Evolutionary conservation across 163 green algal species (phyloP).

Genomic region (Volvox carteri): DNA sequence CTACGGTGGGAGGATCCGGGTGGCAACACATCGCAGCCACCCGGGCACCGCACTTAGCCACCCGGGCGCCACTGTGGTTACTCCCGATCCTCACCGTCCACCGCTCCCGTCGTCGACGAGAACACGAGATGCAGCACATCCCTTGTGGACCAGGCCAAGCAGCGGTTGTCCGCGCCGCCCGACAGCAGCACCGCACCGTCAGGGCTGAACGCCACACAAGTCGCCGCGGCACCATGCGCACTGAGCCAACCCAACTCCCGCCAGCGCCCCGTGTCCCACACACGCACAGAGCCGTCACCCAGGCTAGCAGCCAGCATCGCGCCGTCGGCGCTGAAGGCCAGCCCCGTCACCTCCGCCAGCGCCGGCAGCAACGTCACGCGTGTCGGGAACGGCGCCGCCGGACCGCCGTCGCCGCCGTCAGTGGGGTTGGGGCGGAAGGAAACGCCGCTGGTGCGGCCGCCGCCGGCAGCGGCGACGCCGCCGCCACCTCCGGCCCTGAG

Average conservation of each 20-base stretch:
- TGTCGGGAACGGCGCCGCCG: not conserved
- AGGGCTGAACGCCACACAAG: slow-evolving; percentile 20
- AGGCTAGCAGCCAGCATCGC: slow-evolving; percentile 16
- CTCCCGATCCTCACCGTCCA: not conserved
- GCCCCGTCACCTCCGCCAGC: not conserved
- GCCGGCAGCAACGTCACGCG: slow-evolving; percentile 9
- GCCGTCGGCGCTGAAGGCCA: slow-evolving; percentile 21
- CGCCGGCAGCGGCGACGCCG: not conserved
- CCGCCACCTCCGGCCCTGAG: not conserved
- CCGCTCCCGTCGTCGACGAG: not conserved
- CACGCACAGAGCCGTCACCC: slow-evolving; percentile 11
- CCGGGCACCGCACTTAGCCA: no score
- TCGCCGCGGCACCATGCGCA: not conserved
- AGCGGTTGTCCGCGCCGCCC: not conserved
- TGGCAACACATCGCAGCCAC: no score
- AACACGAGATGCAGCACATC: slow-evolving; percentile 2
- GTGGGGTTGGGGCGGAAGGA: not conserved
- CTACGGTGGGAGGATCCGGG: no score
- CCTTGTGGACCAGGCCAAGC: slow-evolving; percentile 23
- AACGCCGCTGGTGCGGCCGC: not conserved
- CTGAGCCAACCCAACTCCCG: slow-evolving; percentile 38
- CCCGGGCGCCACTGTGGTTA: no score
- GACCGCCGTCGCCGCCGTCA: not conserved
- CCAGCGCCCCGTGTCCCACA: slow-evolving; percentile 42
- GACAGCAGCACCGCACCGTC: slow-evolving; percentile 16